Evolutionary conservation across 805 yeast genomes (phyloP).

Genomic region (Brettanomyces nanus): DNA sequence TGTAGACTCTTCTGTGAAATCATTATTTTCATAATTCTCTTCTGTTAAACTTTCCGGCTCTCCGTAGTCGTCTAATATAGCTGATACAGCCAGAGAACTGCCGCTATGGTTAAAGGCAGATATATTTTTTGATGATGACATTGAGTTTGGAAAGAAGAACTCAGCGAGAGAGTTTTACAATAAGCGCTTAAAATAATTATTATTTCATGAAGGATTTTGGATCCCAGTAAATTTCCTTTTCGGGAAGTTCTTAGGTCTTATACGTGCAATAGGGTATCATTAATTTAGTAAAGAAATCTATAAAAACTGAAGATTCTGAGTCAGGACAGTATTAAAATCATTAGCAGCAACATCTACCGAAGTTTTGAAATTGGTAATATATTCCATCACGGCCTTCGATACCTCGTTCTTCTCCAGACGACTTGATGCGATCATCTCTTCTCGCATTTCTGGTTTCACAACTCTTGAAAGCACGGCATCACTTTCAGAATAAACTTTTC

Average conservation of each 20-base stretch:
- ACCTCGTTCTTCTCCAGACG: background rate
- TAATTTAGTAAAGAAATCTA: background rate
- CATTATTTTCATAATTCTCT: background rate
- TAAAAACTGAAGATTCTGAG: background rate
- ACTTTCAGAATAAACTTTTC: background rate
- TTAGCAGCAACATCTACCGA: background rate
- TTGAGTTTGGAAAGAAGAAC: too few species aligned
- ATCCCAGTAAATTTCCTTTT: too few species aligned
- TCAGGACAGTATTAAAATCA: background rate
- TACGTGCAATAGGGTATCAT: too few species aligned
- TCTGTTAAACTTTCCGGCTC: background rate
- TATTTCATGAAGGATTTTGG: too few species aligned
- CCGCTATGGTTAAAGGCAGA: background rate
- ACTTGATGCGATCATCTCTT: background rate
- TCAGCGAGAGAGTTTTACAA: too few species aligned
- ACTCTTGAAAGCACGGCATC: background rate
- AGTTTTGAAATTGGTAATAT: background rate
- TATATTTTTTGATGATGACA: background rate
- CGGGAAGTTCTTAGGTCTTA: too few species aligned
- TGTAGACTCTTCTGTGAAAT: background rate
- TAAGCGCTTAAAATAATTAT: too few species aligned
- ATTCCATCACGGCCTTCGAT: conserved; percentile 1
- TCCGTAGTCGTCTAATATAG: background rate
- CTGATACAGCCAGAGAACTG: background rate
- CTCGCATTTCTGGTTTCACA: background rate